Evolutionary conservation across 2,329 filamentous ascomycete genomes (phyloP), one percentile per base, ranked within the genome.

Genomic region (Orbilia blumenaviensis): DNA sequence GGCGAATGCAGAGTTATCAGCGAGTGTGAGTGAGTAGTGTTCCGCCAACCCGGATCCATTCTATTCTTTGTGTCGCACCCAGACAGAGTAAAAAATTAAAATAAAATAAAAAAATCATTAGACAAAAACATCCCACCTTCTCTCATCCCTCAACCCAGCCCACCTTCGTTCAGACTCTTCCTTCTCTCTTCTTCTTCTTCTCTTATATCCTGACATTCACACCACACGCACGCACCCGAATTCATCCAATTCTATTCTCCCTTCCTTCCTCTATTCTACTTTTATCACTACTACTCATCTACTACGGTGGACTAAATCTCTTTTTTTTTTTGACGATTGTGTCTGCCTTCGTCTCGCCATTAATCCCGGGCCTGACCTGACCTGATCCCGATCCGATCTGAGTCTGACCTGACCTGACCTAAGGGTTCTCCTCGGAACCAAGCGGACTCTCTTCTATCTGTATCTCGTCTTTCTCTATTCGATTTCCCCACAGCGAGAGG

Each of bases 131-230:
- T 54, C 29, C 41, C 41, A 66, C 42, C 14, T 54, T 54, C n/a
- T n/a, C n/a, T n/a, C n/a, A n/a, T n/a, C n/a, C n/a, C n/a, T n/a
- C n/a, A n/a, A n/a, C n/a, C n/a, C n/a, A n/a, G n/a, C n/a, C n/a
- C n/a, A n/a, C n/a, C n/a, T n/a, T n/a, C n/a, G n/a, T n/a, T n/a
- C n/a, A n/a, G n/a, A n/a, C n/a, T n/a, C n/a, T n/a, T n/a, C n/a
- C n/a, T 3, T 16, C 3, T 5, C 14, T 16, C 34, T 23, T 34
- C 25, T 27, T 14, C 64, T 41, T 38, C 64, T 56, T 58, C 44
- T 76, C 58, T 66, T 50, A 52, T 60, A 46, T 64, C 64, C 72
- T 66, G 58, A 68, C 72, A 48, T 69, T 54, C 72, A 76, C 64
- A 69, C 72, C 64, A 69, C 72, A 34, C 16, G 14, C 46, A 42